These are phyloP conservation scores for Trichoderma arundinaceum DNA, from an alignment of 2,329 filamentous ascomycete species.

Conservation along the genomic window DNA sequence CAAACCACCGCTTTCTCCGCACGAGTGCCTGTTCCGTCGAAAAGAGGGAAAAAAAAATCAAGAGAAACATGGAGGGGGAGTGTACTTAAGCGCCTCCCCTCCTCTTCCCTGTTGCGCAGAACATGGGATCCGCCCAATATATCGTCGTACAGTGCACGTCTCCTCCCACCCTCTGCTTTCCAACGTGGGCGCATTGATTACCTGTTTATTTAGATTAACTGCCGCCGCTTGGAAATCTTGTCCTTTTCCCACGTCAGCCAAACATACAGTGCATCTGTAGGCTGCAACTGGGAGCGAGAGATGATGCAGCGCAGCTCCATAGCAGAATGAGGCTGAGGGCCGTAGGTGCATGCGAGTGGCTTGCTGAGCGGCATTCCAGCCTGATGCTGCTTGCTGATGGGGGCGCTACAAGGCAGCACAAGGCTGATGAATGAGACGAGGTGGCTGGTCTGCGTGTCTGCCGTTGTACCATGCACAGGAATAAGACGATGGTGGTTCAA, in stretches of 20 bases:
- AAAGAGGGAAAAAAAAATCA: neutral
- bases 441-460: constrained; percentile 4
- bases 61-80: constrained; percentile 17
- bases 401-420: too few relatives aligned
- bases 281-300: neutral
- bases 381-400: too few relatives aligned
- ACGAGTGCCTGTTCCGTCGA: neutral
- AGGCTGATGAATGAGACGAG: constrained; percentile 8
- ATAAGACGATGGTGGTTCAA: neutral
- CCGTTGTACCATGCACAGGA: neutral
- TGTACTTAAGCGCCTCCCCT: constrained; percentile 7
- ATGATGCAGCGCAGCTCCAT: too few relatives aligned
- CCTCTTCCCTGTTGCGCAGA: neutral
- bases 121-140: constrained; percentile 9
- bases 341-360: neutral
- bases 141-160: constrained; percentile 19
- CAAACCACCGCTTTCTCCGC: constrained; percentile 1
- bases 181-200: constrained; percentile 4
- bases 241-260: constrained; percentile 2
- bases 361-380: neutral
- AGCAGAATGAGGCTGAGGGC: constrained; percentile 7
- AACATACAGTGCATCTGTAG: neutral
- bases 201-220: neutral
- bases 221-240: neutral
- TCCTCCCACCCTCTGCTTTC: constrained; percentile 6